Conservation (phyloP, 164 flowering plant genomes). For the Tetrastigma voinierianum region DNA sequence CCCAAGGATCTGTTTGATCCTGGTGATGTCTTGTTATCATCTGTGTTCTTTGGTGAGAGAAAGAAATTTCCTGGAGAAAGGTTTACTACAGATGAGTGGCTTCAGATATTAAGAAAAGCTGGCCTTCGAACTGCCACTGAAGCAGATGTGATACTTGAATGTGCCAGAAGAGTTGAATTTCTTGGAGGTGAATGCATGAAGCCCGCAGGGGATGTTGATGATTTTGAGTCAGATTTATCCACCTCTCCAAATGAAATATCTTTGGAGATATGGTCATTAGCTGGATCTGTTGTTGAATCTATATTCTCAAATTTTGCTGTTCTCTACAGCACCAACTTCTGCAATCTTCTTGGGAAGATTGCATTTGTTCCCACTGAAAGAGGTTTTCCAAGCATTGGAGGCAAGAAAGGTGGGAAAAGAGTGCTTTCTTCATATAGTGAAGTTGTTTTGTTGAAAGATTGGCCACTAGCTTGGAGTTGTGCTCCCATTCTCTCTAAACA, state of each 20-base stretch:
- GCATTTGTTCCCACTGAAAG: slow-evolving; percentile 85
- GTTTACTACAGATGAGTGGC: slow-evolving; percentile 79
- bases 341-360: slow-evolving; percentile 71
- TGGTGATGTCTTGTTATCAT: slow-evolving; percentile 60
- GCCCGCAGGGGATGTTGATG: slow-evolving; percentile 35
- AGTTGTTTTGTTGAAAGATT: slow-evolving; percentile 81
- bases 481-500: slow-evolving; percentile 72
- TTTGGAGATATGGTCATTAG: slow-evolving; percentile 73
- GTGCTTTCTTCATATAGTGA: slow-evolving; percentile 80
- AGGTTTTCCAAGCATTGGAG: slow-evolving; percentile 73
- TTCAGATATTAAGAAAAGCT: slow-evolving; percentile 70
- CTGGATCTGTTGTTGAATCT: slow-evolving; percentile 69
- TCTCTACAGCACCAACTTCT: slow-evolving; percentile 79
- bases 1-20: slow-evolving; percentile 89
- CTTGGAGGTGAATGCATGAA: slow-evolving; percentile 72
- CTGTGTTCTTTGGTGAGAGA: slow-evolving; percentile 81
- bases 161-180: slow-evolving; percentile 81
- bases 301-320: slow-evolving; percentile 81
- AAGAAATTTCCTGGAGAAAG: slow-evolving; percentile 93
- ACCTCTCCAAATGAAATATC: slow-evolving; percentile 54
- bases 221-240: slow-evolving; percentile 44
- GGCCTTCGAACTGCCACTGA: slow-evolving; percentile 80
- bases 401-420: slow-evolving; percentile 74
- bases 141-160: slow-evolving; percentile 78
- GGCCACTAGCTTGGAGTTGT: slow-evolving; percentile 97